phyloP scores from a whole-genome alignment of 352 stramenopile species.

The Pythium aquatile region DNA sequence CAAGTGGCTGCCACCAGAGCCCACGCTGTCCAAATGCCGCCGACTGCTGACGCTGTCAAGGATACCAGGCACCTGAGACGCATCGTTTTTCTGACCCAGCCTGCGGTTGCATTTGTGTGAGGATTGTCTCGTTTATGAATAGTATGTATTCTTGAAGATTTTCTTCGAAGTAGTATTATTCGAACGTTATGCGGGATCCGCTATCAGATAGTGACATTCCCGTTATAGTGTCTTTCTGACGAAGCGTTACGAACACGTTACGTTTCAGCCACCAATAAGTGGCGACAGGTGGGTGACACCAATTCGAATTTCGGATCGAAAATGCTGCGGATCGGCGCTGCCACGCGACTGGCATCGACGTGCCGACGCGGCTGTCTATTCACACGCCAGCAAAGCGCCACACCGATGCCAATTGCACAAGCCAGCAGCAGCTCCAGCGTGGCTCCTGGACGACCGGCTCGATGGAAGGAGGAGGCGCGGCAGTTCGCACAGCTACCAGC shows the following conservation, averaged over 20 bases:
- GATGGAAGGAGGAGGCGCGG: not conserved
- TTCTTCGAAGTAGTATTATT: too few species aligned
- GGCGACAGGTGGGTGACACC: not conserved
- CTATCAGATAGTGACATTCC: too few species aligned
- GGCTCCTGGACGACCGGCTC: too few species aligned
- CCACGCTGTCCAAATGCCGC: too few species aligned
- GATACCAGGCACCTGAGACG: too few species aligned
- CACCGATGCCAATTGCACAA: not conserved
- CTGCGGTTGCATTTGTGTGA: too few species aligned
- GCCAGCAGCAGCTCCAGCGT: not conserved
- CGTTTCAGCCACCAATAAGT: not conserved
- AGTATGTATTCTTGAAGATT: too few species aligned
- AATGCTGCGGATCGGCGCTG: not conserved
- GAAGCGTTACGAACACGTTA: not conserved
- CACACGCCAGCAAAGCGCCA: not conserved
- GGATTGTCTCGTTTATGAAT: too few species aligned
- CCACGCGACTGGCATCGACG: not conserved
- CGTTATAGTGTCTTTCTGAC: not conserved
- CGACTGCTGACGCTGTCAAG: too few species aligned
- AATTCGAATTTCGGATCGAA: not conserved
- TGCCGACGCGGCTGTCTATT: not conserved
- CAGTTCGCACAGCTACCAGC: slow-evolving; percentile 1
- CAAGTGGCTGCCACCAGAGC: too few species aligned
- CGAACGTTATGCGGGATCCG: too few species aligned
- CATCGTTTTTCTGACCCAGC: too few species aligned